Evolutionary conservation across 2,329 filamentous ascomycete species (phyloP).

Genomic region (Shiraia sp.): DNA sequence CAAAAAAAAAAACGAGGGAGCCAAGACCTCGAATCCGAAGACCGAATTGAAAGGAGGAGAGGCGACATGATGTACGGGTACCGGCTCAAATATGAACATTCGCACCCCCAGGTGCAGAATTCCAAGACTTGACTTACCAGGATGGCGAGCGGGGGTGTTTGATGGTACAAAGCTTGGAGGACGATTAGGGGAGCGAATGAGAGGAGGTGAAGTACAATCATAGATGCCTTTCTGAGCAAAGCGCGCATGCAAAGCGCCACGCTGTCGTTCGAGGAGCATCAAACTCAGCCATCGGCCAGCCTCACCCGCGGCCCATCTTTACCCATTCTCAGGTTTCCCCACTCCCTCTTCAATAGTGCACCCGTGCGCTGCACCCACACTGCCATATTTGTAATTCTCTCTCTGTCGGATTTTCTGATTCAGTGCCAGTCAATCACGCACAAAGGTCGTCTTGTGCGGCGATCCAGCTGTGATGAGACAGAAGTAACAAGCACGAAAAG

Average conservation of each 20-base stretch:
- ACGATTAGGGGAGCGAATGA: constrained; percentile 10
- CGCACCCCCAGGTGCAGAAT: constrained; percentile 8
- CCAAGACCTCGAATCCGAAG: not conserved
- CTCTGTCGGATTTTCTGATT: too few relatives aligned
- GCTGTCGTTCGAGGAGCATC: constrained; percentile 3
- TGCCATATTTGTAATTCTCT: too few relatives aligned
- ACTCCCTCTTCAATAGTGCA: too few relatives aligned
- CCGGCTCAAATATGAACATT: constrained; percentile 8
- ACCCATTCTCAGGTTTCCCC: constrained; percentile 6
- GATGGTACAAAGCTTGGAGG: constrained; percentile 1
- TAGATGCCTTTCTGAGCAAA: constrained; percentile 2
- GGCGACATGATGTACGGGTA: constrained; percentile 5
- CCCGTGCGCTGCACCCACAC: not conserved
- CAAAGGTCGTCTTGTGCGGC: too few relatives aligned
- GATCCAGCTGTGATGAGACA: not conserved
- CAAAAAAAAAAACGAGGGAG: not conserved
- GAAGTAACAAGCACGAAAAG: too few relatives aligned
- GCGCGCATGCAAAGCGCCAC: constrained; percentile 11
- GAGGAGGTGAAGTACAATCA: not conserved
- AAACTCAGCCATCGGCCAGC: constrained; percentile 3
- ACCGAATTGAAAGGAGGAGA: not conserved
- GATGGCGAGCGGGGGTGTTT: constrained; percentile 2
- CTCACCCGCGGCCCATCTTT: constrained; percentile 5
- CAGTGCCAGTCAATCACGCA: too few relatives aligned
- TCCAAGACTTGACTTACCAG: not conserved